Evolutionary conservation across 1,284 basidiomycete species (phyloP).

Genomic region (Apiotrichum veenhuisii): DNA sequence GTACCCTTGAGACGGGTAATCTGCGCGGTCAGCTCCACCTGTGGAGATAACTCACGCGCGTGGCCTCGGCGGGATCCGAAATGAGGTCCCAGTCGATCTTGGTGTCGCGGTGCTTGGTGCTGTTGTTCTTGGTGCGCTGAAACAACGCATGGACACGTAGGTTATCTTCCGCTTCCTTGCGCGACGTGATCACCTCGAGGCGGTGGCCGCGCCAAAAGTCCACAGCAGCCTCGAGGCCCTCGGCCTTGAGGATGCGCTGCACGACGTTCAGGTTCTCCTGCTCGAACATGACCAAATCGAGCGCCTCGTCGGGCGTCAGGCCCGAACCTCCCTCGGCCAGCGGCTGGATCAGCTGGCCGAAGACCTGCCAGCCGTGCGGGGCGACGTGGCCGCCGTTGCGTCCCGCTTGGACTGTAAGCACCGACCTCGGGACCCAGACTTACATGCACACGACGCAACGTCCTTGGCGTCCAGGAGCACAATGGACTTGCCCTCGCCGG

Average conservation of each 20-base stretch:
- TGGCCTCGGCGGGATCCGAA: neutral
- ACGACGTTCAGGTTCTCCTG: constrained; percentile 31
- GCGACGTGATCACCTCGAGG: constrained; percentile 6
- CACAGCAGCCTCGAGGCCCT: constrained; percentile 24
- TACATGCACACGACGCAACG: constrained; percentile 36
- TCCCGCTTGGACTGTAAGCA: constrained; percentile 24
- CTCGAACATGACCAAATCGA: constrained; percentile 24
- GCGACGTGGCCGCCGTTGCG: constrained; percentile 37
- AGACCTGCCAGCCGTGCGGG: neutral
- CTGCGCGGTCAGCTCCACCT: neutral
- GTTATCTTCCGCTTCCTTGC: neutral
- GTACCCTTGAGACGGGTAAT: constrained; percentile 1
- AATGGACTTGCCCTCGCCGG: constrained; percentile 25
- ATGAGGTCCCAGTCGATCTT: neutral
- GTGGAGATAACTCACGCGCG: neutral
- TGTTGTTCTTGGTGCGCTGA: neutral
- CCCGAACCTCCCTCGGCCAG: constrained; percentile 15
- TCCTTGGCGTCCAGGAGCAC: constrained; percentile 41
- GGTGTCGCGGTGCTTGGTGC: neutral
- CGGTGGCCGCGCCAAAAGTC: constrained; percentile 31
- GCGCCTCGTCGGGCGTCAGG: constrained; percentile 15
- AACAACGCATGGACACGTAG: too few species aligned
- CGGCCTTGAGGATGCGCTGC: constrained; percentile 16
- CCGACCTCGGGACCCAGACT: constrained; percentile 2
- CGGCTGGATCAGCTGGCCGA: constrained; percentile 9